Evolutionary conservation across 129 eudicot genomes (phyloP), one percentile per base, ranked within the genome.

Genomic region (Flaveria brownii): DNA sequence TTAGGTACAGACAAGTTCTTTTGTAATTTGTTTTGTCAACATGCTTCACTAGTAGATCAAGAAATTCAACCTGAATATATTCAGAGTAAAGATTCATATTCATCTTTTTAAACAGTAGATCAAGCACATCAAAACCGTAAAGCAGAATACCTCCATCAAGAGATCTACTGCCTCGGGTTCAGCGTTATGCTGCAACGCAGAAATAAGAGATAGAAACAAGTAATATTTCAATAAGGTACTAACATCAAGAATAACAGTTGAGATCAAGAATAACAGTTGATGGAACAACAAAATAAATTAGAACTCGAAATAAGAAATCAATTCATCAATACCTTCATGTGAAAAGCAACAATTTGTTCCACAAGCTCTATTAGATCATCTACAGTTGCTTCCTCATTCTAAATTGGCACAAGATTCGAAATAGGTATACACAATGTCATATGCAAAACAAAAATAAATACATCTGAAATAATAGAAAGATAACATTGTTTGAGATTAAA

Each of bases 141-240:
- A 62, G 60, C 10, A 39, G 2, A 61, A 46, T 90, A 93, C 98
- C 98, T 94, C 98, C 97, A 94, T 94, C 46, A 94, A 65, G 77
- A 94, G 96, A 86, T 94, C 98, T 22, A 88, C 97, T 36, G 98
- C 97, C 87, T 94, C 98, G 12, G 96, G 97, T 80, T 94, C 98
- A 39, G 97, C 97, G 83, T 94, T 94, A 74, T 94, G 97, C 98
- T 94, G 93, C 85, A 85, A 76, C 49, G 42, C 68, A 26, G 68
- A 61, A 0, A 61, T 28, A 25, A 28, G 9, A 61, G 18, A 61
- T 0, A 6, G 68, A 26, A 59, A 59, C 36, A 50, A 51, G 46
- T 57, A 20, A 39, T 18, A 17, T 51, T 75, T 23, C 30, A 39
- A 71, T 16, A 61, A 18, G 36, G 26, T 25, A 49, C 54, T 57